A percentile compares a stretch with the other conserved stretches of the same genome.
Conservation (phyloP, 148 eudicot species). For the Persicaria maculosa region DNA sequence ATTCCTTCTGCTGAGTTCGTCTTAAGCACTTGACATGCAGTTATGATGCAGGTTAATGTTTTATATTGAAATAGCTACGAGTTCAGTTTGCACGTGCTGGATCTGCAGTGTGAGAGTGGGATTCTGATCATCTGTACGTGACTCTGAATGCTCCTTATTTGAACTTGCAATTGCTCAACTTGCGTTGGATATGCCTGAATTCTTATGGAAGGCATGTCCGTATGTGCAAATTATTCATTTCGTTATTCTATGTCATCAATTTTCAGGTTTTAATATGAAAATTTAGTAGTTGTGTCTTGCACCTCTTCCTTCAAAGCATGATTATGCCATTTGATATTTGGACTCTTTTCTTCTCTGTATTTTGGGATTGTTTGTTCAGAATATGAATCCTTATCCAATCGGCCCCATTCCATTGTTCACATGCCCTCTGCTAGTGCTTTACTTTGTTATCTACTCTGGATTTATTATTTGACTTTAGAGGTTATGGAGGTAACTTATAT, state of each 20-base stretch:
- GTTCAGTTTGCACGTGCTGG: no score
- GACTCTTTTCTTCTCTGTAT: not conserved
- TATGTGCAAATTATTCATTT: slow-evolving; percentile 15
- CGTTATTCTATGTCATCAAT: not conserved
- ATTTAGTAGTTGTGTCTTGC: not conserved
- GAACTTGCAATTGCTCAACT: slow-evolving; percentile 96
- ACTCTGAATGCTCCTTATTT: no score
- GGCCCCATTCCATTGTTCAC: not conserved
- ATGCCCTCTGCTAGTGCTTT: not conserved
- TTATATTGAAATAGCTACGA: no score
- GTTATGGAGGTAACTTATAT: not conserved
- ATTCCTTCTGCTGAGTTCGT: slow-evolving; percentile 29
- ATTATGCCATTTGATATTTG: not conserved
- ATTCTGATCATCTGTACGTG: no score
- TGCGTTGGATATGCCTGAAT: slow-evolving; percentile 87
- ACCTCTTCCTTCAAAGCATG: not conserved
- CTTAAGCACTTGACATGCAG: no score
- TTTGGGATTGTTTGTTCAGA: no score
- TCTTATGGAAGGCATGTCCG: slow-evolving; percentile 98
- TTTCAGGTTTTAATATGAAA: slow-evolving; percentile 1
- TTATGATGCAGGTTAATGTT: no score
- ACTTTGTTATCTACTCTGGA: not conserved
- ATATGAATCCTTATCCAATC: no score
- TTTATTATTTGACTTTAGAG: not conserved
- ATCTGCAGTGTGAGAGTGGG: no score